Percentiles rank a stretch among this genome's conserved stretches.
Evolutionary conservation across 768 basidiomycete species (phyloP).

Genomic region (Galerina sulciceps): DNA sequence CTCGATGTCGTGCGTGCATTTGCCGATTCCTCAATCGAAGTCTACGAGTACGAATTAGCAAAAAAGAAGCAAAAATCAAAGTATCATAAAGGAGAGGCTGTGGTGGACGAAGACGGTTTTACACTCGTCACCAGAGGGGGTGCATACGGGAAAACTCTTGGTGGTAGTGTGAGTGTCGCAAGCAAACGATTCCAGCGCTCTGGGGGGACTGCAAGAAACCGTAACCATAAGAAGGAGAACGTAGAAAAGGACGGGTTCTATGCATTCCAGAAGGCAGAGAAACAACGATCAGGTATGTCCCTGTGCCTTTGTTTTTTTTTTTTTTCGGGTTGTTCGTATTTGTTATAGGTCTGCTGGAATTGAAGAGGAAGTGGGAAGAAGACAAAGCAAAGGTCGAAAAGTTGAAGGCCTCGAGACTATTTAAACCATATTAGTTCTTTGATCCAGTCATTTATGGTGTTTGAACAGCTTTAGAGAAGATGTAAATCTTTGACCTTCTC

Average conservation of each 20-base stretch:
- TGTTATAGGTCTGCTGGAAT: conserved; percentile 67
- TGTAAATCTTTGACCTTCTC: no score
- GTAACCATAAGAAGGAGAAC: conserved; percentile 56
- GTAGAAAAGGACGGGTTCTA: conserved; percentile 84
- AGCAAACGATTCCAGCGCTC: conserved; percentile 70
- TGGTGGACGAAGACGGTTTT: conserved; percentile 95
- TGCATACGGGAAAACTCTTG: conserved; percentile 85
- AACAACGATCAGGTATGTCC: conserved; percentile 81
- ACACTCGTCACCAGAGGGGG: conserved; percentile 93
- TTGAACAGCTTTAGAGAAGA: no score
- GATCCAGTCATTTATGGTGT: no score
- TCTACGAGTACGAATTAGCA: conserved; percentile 75
- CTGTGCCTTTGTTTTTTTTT: conserved; percentile 9
- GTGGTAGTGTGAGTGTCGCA: conserved; percentile 73
- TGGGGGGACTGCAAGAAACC: conserved; percentile 49
- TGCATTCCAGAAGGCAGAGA: conserved; percentile 89
- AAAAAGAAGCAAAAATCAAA: conserved; percentile 64
- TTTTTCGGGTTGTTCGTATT: not conserved
- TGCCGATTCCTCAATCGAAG: conserved; percentile 77
- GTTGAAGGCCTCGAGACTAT: conserved; percentile 76
- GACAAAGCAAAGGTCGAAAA: conserved; percentile 87
- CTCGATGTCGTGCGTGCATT: conserved; percentile 75
- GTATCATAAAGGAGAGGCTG: conserved; percentile 82
- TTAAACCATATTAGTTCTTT: conserved; percentile 85
- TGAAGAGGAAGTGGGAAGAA: conserved; percentile 82